A percentile compares a stretch with the other conserved stretches of the same genome.
Conservation (phyloP, 495 filamentous ascomycete species). For the Penicillium soppii region DNA sequence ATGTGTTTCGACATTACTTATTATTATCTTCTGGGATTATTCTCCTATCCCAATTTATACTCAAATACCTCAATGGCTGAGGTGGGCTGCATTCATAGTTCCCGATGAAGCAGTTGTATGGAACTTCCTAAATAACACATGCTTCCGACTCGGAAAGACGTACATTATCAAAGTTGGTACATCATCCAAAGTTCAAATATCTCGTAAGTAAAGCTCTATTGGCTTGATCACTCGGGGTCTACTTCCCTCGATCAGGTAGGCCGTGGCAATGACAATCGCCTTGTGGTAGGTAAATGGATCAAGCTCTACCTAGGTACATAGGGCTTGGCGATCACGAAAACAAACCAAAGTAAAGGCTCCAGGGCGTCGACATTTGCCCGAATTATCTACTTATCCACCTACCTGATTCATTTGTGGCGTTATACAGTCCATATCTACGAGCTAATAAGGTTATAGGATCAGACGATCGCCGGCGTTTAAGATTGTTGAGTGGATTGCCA, state of each 20-base stretch:
- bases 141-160: constrained; percentile 1
- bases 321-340: constrained; percentile 5
- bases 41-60: not conserved
- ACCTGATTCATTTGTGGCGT: not conserved
- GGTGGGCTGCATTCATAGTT: not conserved
- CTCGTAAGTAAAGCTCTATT: not conserved
- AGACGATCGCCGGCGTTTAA: constrained; percentile 20
- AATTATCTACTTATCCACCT: constrained; percentile 4
- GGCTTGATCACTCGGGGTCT: not conserved
- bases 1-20: not conserved
- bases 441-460: constrained; percentile 18
- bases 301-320: not conserved
- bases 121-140: not conserved
- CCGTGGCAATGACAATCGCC: not conserved
- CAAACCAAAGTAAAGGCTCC: not conserved
- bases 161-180: not conserved
- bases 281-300: not conserved
- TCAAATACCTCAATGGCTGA: constrained; percentile 7
- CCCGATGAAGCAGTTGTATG: not conserved
- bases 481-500: constrained; percentile 24
- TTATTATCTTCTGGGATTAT: not conserved
- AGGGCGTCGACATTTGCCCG: not conserved
- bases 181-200: no score
- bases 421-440: not conserved
- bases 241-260: not conserved